phyloP scores from a whole-genome alignment of 768 basidiomycete species.

The Russula sp. region DNA sequence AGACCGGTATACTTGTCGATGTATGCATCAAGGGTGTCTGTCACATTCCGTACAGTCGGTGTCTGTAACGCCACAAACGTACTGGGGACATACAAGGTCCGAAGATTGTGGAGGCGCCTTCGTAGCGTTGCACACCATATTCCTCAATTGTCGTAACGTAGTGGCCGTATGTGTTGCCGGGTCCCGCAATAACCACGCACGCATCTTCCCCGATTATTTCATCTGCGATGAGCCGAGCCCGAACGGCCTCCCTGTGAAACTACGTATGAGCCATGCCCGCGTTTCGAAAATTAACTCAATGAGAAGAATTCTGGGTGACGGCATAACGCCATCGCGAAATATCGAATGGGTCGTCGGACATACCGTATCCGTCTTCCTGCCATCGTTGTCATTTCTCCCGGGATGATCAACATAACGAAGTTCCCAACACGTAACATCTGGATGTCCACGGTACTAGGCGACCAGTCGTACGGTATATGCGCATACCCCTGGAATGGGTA shows the following conservation, averaged over 20 bases:
- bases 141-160: constrained; percentile 71
- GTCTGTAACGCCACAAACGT: constrained; percentile 7
- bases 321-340: constrained; percentile 6
- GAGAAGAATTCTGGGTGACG: not conserved
- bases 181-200: constrained; percentile 72
- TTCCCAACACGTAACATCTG: constrained; percentile 76
- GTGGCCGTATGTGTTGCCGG: constrained; percentile 77
- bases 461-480: constrained; percentile 65
- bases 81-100: constrained; percentile 53
- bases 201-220: constrained; percentile 61
- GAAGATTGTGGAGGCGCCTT: constrained; percentile 76
- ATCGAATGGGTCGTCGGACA: constrained; percentile 24
- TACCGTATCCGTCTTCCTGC: constrained; percentile 69
- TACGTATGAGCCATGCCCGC: not conserved
- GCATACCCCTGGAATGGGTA: constrained; percentile 50
- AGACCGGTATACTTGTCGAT: constrained; percentile 69
- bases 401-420: constrained; percentile 68
- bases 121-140: constrained; percentile 69
- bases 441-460: constrained; percentile 63
- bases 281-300: constrained; percentile 5
- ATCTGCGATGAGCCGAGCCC: constrained; percentile 54
- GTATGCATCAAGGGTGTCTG: constrained; percentile 75
- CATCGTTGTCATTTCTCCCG: constrained; percentile 81
- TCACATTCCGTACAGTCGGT: constrained; percentile 8
- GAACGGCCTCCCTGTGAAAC: constrained; percentile 53